phyloP scores from a whole-genome alignment of 2,329 filamentous ascomycete genomes.

The Monosporascus cannonballus region DNA sequence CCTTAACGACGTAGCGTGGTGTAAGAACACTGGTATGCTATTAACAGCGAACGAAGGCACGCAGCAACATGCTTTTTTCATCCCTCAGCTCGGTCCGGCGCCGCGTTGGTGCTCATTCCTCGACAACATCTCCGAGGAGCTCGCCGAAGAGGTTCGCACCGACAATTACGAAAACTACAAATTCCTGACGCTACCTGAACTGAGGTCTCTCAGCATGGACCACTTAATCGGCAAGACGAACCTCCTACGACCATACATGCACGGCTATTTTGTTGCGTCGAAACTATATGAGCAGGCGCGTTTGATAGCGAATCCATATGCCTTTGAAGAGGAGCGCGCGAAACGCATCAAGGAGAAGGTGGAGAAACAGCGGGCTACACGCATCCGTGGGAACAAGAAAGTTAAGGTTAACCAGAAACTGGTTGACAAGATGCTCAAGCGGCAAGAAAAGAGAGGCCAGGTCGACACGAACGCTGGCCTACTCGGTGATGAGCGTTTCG shows the following conservation, averaged over 20 bases:
- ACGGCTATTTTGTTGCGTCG: slow-evolving; percentile 95
- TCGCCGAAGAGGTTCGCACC: slow-evolving; percentile 75
- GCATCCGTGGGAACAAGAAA: slow-evolving; percentile 93
- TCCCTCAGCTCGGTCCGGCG: slow-evolving; percentile 86
- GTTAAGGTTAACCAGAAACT: slow-evolving; percentile 90
- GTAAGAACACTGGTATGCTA: slow-evolving; percentile 88
- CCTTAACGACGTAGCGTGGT: slow-evolving; percentile 90
- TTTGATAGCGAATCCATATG: slow-evolving; percentile 86
- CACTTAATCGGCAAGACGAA: slow-evolving; percentile 89
- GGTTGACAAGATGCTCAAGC: slow-evolving; percentile 67
- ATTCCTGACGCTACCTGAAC: slow-evolving; percentile 84
- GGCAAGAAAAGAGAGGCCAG: slow-evolving; percentile 53
- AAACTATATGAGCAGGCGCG: slow-evolving; percentile 92
- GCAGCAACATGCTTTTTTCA: slow-evolving; percentile 91
- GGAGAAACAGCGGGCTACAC: slow-evolving; percentile 90
- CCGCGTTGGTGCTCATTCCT: slow-evolving; percentile 96
- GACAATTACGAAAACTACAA: slow-evolving; percentile 99
- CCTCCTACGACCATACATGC: slow-evolving; percentile 92
- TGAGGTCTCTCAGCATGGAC: slow-evolving; percentile 77
- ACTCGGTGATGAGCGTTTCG: slow-evolving; percentile 81
- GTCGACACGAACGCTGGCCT: slow-evolving; percentile 58
- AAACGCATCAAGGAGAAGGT: slow-evolving; percentile 94
- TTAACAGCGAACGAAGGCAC: slow-evolving; percentile 95
- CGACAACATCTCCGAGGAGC: slow-evolving; percentile 96
- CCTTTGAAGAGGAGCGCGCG: slow-evolving; percentile 85